Conservation (phyloP, 805 yeast genomes). For the Kazachstania viticola region DNA sequence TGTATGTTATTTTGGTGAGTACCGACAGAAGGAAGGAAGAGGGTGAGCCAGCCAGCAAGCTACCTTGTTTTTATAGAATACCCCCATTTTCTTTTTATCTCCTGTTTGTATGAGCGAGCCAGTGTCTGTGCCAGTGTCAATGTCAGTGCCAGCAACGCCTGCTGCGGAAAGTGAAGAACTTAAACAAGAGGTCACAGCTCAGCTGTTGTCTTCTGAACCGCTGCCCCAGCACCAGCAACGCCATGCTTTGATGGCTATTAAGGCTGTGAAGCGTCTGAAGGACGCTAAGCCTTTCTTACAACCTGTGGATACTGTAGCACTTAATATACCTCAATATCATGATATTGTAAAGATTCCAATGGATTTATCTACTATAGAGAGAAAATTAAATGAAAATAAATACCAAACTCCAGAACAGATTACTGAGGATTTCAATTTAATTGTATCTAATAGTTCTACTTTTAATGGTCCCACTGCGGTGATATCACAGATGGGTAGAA, state of each 20-base stretch:
- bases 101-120: no score
- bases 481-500: constrained; percentile 85
- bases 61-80: no score
- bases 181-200: no score
- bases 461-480: constrained; percentile 80
- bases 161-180: constrained; percentile 65
- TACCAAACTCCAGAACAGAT: constrained; percentile 63
- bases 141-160: no score
- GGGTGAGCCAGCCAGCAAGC: no score
- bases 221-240: constrained; percentile 76
- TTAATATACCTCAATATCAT: constrained; percentile 84
- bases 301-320: constrained; percentile 83
- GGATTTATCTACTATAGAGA: constrained; percentile 88
- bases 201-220: no score
- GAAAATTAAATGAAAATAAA: constrained; percentile 56
- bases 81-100: no score
- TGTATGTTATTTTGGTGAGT: no score
- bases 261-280: constrained; percentile 79
- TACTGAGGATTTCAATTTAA: constrained; percentile 66
- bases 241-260: constrained; percentile 65
- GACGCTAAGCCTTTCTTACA: constrained; percentile 83
- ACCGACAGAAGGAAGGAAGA: no score
- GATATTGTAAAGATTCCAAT: constrained; percentile 78
- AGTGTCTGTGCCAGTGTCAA: no score
- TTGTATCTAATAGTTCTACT: constrained; percentile 69